Conservation (phyloP, 106 monocot species). For the Acorus gramineus region DNA sequence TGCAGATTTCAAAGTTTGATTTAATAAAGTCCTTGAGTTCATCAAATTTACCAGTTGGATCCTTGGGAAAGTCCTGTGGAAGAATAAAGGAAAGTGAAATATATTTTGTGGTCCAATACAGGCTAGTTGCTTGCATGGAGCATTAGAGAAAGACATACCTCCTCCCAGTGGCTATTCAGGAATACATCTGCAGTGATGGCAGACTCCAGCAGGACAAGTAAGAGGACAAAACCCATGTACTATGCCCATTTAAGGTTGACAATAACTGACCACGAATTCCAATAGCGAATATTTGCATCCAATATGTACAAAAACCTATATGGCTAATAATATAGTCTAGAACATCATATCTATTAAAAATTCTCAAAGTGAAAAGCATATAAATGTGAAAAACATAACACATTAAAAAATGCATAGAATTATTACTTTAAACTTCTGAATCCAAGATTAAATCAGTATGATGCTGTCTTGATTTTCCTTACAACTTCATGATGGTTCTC, state of each 20-base stretch:
- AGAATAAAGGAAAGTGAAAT: too few relatives aligned
- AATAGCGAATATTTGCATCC: neutral
- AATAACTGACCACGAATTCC: neutral
- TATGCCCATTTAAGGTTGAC: neutral
- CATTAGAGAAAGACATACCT: neutral
- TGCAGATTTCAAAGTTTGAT: conserved; percentile 9
- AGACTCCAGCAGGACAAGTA: neutral
- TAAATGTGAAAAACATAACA: too few relatives aligned
- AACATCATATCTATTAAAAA: too few relatives aligned
- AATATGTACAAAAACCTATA: neutral
- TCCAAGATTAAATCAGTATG: too few relatives aligned
- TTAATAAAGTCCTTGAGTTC: conserved; percentile 2
- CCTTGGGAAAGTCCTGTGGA: conserved; percentile 7
- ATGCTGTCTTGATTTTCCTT: too few relatives aligned
- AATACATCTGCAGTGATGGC: conserved; percentile 9
- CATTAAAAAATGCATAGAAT: too few relatives aligned
- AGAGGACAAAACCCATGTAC: conserved; percentile 34
- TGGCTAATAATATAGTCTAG: neutral
- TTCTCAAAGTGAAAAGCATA: too few relatives aligned
- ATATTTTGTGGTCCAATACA: too few relatives aligned
- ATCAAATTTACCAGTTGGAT: conserved; percentile 7
- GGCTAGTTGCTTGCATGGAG: too few relatives aligned
- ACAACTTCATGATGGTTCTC: too few relatives aligned
- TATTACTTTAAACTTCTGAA: too few relatives aligned
- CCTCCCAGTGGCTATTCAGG: conserved; percentile 11